Conservation (phyloP, 176 grass and related monocot genomes). For the Typha latifolia region DNA sequence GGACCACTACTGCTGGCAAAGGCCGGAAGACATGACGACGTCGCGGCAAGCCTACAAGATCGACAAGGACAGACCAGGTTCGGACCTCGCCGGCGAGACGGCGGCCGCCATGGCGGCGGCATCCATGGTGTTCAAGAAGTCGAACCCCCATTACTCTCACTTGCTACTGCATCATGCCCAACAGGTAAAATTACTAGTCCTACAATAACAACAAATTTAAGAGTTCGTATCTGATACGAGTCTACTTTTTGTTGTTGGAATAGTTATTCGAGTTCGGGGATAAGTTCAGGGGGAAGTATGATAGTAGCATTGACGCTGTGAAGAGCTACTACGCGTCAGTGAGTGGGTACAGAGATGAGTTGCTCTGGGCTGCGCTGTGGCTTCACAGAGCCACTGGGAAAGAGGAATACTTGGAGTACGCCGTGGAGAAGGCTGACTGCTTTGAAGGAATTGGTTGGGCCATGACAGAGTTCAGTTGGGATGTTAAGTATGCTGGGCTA, state of each 20-base stretch:
- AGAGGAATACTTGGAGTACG: constrained; percentile 43
- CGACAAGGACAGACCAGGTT: constrained; percentile 42
- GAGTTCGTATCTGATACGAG: too few species aligned
- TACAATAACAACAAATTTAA: too few species aligned
- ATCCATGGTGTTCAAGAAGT: constrained; percentile 35
- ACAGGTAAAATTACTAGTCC: constrained; percentile 14
- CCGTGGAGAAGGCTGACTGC: constrained; percentile 37
- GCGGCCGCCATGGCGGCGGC: constrained; percentile 71
- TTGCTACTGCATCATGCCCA: constrained; percentile 59
- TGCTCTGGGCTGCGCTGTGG: constrained; percentile 83
- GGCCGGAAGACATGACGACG: constrained; percentile 36
- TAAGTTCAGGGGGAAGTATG: constrained; percentile 54
- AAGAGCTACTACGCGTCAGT: constrained; percentile 87
- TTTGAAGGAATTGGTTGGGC: constrained; percentile 70
- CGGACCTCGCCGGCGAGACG: constrained; percentile 72
- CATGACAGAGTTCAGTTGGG: constrained; percentile 86
- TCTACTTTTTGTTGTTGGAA: too few species aligned
- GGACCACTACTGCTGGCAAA: constrained; percentile 33
- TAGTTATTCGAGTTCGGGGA: constrained; percentile 65
- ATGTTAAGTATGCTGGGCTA: constrained; percentile 72
- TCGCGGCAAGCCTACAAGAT: constrained; percentile 73
- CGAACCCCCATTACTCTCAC: constrained; percentile 62
- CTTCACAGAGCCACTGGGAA: constrained; percentile 56
- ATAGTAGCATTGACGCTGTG: constrained; percentile 65
- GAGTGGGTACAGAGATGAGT: constrained; percentile 74